Evolutionary conservation across 2,329 filamentous ascomycete species (phyloP).

Genomic region (Microascus cirrosus): DNA sequence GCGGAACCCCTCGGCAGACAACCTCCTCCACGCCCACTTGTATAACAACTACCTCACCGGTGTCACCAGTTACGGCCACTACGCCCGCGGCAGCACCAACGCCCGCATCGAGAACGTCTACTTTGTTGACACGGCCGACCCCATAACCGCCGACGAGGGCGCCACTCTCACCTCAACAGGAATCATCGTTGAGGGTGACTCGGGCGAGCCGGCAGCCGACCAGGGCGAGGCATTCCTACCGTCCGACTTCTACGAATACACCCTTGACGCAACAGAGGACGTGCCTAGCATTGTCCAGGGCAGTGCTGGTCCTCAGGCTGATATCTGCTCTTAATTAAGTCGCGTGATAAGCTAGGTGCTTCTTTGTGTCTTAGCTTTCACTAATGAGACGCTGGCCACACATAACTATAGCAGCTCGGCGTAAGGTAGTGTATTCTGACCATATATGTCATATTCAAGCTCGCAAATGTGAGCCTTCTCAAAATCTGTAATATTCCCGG

Average conservation of each 20-base stretch:
- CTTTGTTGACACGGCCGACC: constrained; percentile 12
- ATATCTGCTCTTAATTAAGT: constrained; percentile 9
- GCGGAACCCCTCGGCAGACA: constrained; percentile 15
- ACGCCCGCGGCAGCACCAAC: constrained; percentile 12
- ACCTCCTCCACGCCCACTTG: constrained; percentile 13
- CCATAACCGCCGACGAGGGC: constrained; percentile 9
- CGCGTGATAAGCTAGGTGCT: not conserved
- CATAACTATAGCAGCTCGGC: not conserved
- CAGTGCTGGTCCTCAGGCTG: constrained; percentile 12
- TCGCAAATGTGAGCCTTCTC: not conserved
- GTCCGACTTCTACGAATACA: constrained; percentile 9
- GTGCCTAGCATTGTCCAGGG: constrained; percentile 10
- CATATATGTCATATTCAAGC: not conserved
- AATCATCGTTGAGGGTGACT: constrained; percentile 8
- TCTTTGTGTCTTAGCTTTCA: not conserved
- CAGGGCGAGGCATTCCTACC: constrained; percentile 8
- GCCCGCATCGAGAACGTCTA: constrained; percentile 15
- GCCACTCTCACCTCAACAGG: constrained; percentile 8
- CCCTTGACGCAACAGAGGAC: constrained; percentile 10
- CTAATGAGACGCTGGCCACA: not conserved
- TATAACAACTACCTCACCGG: constrained; percentile 16
- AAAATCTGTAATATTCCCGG: too few relatives aligned
- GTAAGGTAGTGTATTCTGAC: not conserved
- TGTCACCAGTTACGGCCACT: constrained; percentile 13
- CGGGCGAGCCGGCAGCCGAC: constrained; percentile 6